Evolutionary conservation across 225 moss, liverwort and hornwort genomes (phyloP).

Genomic region (Pseudoscleropodium purum): DNA sequence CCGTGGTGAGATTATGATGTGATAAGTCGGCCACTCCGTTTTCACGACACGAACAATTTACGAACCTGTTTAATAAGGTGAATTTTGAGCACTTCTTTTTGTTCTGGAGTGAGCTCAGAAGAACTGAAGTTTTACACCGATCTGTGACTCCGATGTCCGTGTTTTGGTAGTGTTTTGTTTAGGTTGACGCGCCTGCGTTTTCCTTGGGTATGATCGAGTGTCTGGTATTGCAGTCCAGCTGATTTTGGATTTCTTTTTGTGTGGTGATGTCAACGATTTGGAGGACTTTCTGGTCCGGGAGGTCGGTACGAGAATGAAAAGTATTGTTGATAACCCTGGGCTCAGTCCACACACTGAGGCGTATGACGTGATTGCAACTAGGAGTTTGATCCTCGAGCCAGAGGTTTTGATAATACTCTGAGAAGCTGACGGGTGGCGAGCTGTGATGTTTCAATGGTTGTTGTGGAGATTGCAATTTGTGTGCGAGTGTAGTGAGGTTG

Average conservation of each 20-base stretch:
- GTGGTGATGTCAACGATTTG: not conserved
- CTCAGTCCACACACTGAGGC: fast-evolving
- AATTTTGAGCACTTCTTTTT: not conserved
- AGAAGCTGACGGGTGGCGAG: not conserved
- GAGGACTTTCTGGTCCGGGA: fast-evolving
- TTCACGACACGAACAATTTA: not conserved
- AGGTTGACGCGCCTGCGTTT: no score
- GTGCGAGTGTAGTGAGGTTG: fast-evolving
- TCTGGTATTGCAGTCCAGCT: no score
- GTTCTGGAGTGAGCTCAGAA: not conserved
- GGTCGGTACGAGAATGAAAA: not conserved
- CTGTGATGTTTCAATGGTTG: no score
- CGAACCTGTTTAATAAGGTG: not conserved
- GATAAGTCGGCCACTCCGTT: not conserved
- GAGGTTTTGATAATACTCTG: not conserved
- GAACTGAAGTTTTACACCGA: not conserved
- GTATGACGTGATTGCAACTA: fast-evolving
- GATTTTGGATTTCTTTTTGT: not conserved
- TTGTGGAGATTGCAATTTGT: not conserved
- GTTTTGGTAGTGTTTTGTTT: no score
- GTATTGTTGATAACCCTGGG: fast-evolving
- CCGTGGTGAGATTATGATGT: not conserved
- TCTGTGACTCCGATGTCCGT: no score
- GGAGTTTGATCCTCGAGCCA: fast-evolving
- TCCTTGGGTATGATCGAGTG: fast-evolving